Conservation (phyloP, 495 filamentous ascomycete genomes). For the Pseudevernia furfuracea region DNA sequence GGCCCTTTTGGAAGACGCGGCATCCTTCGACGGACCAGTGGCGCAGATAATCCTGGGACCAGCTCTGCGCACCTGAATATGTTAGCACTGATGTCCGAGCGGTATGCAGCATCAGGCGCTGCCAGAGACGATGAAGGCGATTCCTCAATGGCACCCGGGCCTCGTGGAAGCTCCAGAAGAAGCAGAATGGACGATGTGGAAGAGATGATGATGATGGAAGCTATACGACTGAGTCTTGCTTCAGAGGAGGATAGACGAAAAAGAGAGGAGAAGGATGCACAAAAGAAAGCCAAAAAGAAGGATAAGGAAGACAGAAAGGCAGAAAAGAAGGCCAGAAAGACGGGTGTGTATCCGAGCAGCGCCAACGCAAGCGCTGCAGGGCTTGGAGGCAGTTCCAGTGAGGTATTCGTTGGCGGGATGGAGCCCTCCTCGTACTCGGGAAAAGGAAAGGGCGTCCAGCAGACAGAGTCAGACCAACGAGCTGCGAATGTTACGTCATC, state of each 20-base stretch:
- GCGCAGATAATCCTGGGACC: constrained; percentile 32
- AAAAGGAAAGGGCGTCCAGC: constrained; percentile 81
- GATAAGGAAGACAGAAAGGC: constrained; percentile 79
- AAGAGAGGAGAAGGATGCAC: constrained; percentile 70
- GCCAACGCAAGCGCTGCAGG: constrained; percentile 33
- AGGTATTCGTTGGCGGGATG: constrained; percentile 31
- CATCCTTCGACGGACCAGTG: constrained; percentile 37
- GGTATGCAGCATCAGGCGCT: constrained; percentile 33
- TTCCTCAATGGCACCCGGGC: constrained; percentile 38
- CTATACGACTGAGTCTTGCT: constrained; percentile 78
- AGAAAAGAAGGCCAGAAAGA: constrained; percentile 64
- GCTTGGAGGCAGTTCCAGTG: constrained; percentile 32
- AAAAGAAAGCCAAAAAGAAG: constrained; percentile 72
- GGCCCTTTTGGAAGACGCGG: constrained; percentile 42
- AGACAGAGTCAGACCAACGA: constrained; percentile 26
- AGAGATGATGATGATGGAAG: constrained; percentile 98
- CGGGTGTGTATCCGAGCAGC: constrained; percentile 37
- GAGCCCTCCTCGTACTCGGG: constrained; percentile 31
- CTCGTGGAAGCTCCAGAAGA: constrained; percentile 52
- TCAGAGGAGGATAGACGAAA: constrained; percentile 83
- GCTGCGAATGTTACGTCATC: constrained; percentile 14
- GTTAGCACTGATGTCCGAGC: constrained; percentile 45
- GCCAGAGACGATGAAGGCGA: constrained; percentile 39
- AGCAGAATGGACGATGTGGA: constrained; percentile 79
- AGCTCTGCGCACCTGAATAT: constrained; percentile 44